phyloP scores from a whole-genome alignment of 2,329 filamentous ascomycete genomes.

The Fusarium staphyleae region DNA sequence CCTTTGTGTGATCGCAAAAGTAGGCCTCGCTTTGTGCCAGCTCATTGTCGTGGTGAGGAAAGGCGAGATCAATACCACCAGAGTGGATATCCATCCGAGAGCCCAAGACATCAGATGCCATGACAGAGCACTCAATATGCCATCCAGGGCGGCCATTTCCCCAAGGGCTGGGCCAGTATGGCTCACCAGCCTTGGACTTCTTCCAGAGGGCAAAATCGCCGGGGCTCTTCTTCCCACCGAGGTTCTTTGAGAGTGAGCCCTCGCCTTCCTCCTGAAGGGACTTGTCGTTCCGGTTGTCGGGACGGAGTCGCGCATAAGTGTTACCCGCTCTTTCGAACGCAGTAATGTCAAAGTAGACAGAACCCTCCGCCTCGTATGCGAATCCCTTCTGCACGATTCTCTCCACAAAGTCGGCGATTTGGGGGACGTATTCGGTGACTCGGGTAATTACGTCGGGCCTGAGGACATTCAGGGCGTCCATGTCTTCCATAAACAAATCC shows the following conservation, averaged over 20 bases:
- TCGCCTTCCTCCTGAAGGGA: slow-evolving; percentile 88
- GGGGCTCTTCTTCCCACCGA: slow-evolving; percentile 72
- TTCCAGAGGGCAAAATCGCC: slow-evolving; percentile 97
- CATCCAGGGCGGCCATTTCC: slow-evolving; percentile 88
- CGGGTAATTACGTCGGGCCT: slow-evolving; percentile 82
- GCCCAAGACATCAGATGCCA: slow-evolving; percentile 90
- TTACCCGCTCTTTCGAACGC: slow-evolving; percentile 87
- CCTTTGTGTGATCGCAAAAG: slow-evolving; percentile 63
- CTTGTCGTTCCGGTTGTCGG: slow-evolving; percentile 85
- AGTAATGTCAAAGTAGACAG: slow-evolving; percentile 91
- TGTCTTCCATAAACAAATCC: slow-evolving; percentile 85
- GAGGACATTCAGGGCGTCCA: slow-evolving; percentile 85
- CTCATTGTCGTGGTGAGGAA: slow-evolving; percentile 94
- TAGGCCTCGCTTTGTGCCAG: slow-evolving; percentile 90
- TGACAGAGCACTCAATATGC: slow-evolving; percentile 97
- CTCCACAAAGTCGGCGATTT: slow-evolving; percentile 87
- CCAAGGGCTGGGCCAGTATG: slow-evolving; percentile 88
- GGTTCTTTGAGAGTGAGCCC: slow-evolving; percentile 73
- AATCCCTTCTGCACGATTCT: slow-evolving; percentile 85
- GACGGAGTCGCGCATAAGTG: slow-evolving; percentile 83
- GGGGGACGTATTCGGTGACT: slow-evolving; percentile 90
- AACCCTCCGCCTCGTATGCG: slow-evolving; percentile 82
- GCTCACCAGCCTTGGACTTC: slow-evolving; percentile 88
- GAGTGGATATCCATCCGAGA: slow-evolving; percentile 90
- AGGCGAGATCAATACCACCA: slow-evolving; percentile 88